phyloP scores from a whole-genome alignment of 2,329 filamentous ascomycete species.

The Beauveria brongniartii region DNA sequence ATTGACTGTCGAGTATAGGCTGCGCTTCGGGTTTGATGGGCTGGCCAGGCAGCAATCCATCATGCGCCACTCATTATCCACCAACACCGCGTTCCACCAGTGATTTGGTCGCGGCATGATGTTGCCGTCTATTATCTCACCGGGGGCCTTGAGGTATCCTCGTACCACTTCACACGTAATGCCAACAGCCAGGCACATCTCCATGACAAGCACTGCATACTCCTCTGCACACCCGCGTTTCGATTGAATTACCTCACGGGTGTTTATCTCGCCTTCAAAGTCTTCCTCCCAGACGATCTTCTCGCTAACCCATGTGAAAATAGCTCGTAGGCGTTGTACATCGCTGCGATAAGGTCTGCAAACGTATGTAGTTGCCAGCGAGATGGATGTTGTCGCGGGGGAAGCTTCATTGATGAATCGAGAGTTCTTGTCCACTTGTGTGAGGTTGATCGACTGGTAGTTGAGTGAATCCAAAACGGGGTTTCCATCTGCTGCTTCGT shows the following conservation, averaged over 20 bases:
- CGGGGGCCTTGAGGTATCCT: constrained; percentile 85
- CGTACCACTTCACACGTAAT: constrained; percentile 79
- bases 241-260: constrained; percentile 72
- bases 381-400: constrained; percentile 70
- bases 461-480: constrained; percentile 77
- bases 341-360: constrained; percentile 92
- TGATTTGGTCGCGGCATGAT: constrained; percentile 85
- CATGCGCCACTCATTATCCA: constrained; percentile 93
- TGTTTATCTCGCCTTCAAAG: constrained; percentile 76
- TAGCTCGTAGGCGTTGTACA: constrained; percentile 83
- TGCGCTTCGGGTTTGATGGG: constrained; percentile 77
- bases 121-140: constrained; percentile 72
- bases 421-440: constrained; percentile 89
- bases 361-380: constrained; percentile 81
- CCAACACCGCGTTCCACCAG: constrained; percentile 92
- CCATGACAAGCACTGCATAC: constrained; percentile 77
- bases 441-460: constrained; percentile 71
- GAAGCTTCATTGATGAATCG: constrained; percentile 82
- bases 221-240: constrained; percentile 83
- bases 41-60: constrained; percentile 91
- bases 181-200: constrained; percentile 90
- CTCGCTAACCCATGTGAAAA: constrained; percentile 97
- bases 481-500: constrained; percentile 78
- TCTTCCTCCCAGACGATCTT: constrained; percentile 94
- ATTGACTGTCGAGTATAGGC: constrained; percentile 65